Percentiles rank a stretch among this genome's conserved stretches.
phyloP scores from a whole-genome alignment of 1,139 yeast species.

The Lodderomyces theae region DNA sequence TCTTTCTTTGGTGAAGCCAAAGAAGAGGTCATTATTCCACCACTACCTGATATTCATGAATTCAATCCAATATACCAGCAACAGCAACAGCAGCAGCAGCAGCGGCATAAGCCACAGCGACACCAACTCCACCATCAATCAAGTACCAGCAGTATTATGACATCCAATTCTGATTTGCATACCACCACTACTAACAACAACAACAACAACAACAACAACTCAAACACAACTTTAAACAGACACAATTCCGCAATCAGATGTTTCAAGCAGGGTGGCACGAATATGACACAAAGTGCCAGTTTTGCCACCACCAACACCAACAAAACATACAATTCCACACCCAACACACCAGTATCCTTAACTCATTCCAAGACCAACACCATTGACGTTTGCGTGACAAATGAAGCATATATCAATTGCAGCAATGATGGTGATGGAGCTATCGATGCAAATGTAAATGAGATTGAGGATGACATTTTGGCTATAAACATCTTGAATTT shows the following conservation, averaged over 20 bases:
- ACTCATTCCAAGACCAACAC: constrained; percentile 4
- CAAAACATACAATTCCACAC: background rate
- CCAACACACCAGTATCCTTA: background rate
- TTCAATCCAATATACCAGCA: background rate
- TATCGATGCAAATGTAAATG: background rate
- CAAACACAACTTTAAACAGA: background rate
- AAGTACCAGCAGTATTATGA: background rate
- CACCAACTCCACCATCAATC: background rate
- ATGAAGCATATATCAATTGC: too few relatives aligned
- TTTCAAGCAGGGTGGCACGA: background rate
- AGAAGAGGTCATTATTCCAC: constrained; percentile 5
- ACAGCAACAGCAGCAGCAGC: background rate
- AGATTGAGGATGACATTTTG: constrained; percentile 1
- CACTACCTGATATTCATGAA: constrained; percentile 5
- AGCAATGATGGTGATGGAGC: background rate
- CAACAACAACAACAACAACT: background rate
- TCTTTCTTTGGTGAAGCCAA: background rate
- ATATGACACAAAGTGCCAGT: too few relatives aligned
- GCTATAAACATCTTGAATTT: constrained; percentile 4
- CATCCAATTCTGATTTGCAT: too few relatives aligned
- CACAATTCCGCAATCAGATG: background rate
- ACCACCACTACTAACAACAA: too few relatives aligned
- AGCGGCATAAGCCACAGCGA: too few relatives aligned
- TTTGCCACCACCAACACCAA: too few relatives aligned
- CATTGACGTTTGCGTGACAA: background rate